Conservation (phyloP, 805 yeast species). For the Saccharomyces mikatae region DNA sequence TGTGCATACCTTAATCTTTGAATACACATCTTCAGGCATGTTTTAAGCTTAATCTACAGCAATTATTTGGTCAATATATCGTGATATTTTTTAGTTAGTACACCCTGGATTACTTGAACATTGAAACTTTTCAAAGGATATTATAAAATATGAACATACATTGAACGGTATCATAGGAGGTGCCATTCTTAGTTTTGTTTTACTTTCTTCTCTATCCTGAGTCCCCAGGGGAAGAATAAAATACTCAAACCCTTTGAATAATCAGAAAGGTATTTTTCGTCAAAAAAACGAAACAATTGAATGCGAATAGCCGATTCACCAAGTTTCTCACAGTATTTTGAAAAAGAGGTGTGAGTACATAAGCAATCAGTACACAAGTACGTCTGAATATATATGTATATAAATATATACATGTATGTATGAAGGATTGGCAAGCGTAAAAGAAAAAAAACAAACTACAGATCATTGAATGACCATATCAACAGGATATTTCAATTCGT, state of each 20-base stretch:
- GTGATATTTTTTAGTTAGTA: constrained; percentile 1
- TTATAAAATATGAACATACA: background rate
- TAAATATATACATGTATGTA: background rate
- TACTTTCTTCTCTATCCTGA: background rate
- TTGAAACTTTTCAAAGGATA: background rate
- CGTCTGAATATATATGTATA: background rate
- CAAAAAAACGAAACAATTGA: background rate
- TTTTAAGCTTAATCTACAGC: constrained; percentile 23
- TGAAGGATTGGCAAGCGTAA: background rate
- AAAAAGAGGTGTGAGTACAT: background rate
- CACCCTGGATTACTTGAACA: background rate
- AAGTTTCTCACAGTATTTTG: background rate
- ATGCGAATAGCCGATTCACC: background rate
- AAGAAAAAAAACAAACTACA: background rate
- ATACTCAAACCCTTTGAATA: background rate
- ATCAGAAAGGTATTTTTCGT: background rate
- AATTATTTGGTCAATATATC: background rate
- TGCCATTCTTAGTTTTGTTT: background rate
- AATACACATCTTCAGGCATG: constrained; percentile 52
- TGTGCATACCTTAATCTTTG: constrained; percentile 64
- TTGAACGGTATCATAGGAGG: background rate
- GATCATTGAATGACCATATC: constrained; percentile 6
- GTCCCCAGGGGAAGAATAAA: background rate
- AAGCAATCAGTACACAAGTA: background rate
- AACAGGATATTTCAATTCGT: constrained; percentile 19